phyloP scores from a whole-genome alignment of 140 eudicot genomes.

The Cichorium intybus region DNA sequence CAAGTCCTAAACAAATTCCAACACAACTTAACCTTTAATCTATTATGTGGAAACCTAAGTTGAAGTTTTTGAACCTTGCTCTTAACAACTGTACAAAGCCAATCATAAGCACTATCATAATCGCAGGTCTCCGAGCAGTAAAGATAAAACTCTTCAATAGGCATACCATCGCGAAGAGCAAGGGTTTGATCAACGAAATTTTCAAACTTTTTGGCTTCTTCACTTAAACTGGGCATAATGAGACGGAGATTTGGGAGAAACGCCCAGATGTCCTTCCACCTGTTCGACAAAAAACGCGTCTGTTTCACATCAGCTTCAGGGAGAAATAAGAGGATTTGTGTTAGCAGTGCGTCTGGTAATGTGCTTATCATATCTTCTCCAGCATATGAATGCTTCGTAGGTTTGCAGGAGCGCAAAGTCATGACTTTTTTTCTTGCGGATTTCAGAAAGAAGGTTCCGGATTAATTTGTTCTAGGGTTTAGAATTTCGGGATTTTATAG shows the following conservation, averaged over 20 bases:
- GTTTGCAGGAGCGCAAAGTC: too few relatives aligned
- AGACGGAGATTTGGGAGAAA: too few relatives aligned
- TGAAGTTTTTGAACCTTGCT: not conserved
- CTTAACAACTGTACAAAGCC: not conserved
- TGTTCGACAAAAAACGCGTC: slow-evolving; percentile 12
- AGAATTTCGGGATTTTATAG: not conserved
- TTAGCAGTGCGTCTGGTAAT: slow-evolving; percentile 20
- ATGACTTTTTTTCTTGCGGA: too few relatives aligned
- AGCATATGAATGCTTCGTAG: too few relatives aligned
- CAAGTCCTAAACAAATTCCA: slow-evolving; percentile 4
- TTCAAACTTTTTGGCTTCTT: too few relatives aligned
- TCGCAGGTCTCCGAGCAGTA: slow-evolving; percentile 12
- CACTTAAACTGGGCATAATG: too few relatives aligned
- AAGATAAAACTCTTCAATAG: slow-evolving; percentile 13
- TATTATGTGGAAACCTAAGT: not conserved
- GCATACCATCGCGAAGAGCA: too few relatives aligned
- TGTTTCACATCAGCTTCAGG: slow-evolving; percentile 16
- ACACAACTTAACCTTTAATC: not conserved
- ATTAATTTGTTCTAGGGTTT: not conserved
- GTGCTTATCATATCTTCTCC: slow-evolving; percentile 12
- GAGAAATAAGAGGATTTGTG: slow-evolving; percentile 9
- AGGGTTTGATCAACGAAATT: too few relatives aligned
- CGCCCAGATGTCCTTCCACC: too few relatives aligned
- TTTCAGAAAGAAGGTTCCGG: not conserved
- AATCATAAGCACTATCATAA: slow-evolving; percentile 6